Percentiles rank a stretch among this genome's conserved stretches.
These are phyloP conservation scores for Oidiodendron maius DNA, from an alignment of 495 filamentous ascomycete species.

Conservation along the genomic window DNA sequence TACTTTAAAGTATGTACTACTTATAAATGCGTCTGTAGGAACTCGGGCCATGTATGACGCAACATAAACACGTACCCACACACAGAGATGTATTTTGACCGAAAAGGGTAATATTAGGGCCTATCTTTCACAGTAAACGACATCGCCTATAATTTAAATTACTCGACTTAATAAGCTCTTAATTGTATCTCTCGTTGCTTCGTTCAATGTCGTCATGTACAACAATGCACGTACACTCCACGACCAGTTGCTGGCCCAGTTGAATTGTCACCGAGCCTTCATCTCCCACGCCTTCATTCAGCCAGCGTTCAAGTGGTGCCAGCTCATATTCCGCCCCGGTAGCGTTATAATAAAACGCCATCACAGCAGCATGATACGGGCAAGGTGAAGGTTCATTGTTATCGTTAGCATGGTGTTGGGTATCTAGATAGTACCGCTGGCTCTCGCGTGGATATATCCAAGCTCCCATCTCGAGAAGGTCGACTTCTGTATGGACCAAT, in stretches of 20 bases:
- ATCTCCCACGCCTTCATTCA: background rate
- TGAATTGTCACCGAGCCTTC: slow-evolving; percentile 1
- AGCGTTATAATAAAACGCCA: background rate
- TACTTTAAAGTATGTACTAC: no score
- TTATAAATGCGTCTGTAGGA: no score
- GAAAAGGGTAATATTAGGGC: no score
- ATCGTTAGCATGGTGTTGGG: background rate
- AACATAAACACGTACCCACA: no score
- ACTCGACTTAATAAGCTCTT: no score
- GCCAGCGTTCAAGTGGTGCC: slow-evolving; percentile 7
- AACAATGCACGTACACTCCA: slow-evolving; percentile 2
- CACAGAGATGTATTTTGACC: no score
- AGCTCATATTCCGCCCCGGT: slow-evolving; percentile 1
- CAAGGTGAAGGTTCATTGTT: slow-evolving; percentile 1
- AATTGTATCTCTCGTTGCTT: no score
- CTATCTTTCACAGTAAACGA: no score
- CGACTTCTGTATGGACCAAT: background rate
- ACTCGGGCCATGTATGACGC: no score
- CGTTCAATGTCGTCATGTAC: no score
- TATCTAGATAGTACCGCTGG: background rate
- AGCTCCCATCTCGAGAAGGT: slow-evolving; percentile 4
- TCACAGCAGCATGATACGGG: background rate
- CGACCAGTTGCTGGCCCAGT: background rate
- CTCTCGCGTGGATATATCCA: slow-evolving; percentile 2
- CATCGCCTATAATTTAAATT: no score